These are phyloP conservation scores for Fusarium floridanum DNA, from an alignment of 2,329 filamentous ascomycete genomes.

Conservation along the genomic window DNA sequence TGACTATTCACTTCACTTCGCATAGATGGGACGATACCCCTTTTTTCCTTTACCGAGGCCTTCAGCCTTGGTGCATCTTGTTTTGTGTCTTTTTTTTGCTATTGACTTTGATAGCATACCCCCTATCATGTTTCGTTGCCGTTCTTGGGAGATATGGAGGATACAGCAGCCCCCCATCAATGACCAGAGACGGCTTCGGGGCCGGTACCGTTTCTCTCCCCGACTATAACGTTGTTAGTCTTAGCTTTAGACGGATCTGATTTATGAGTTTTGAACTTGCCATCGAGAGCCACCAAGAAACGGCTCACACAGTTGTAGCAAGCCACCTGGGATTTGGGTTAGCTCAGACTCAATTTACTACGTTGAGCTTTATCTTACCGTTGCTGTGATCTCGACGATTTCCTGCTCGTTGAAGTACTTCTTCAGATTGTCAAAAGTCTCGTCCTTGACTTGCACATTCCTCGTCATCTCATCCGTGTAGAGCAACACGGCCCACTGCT, in stretches of 20 bases:
- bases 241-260: constrained; percentile 22
- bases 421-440: constrained; percentile 74
- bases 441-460: constrained; percentile 76
- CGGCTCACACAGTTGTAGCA: constrained; percentile 89
- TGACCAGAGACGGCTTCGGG: constrained; percentile 58
- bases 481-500: constrained; percentile 76
- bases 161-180: constrained; percentile 40
- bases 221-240: constrained; percentile 59
- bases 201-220: constrained; percentile 67
- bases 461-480: constrained; percentile 90
- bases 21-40: constrained; percentile 58
- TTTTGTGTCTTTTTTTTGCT: constrained; percentile 12
- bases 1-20: constrained; percentile 45
- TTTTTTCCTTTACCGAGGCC: constrained; percentile 37
- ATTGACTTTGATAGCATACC: constrained; percentile 4
- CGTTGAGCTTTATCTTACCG: constrained; percentile 59
- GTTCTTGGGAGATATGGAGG: constrained; percentile 14
- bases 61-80: constrained; percentile 32
- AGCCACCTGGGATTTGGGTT: constrained; percentile 62
- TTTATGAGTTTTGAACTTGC: constrained; percentile 56
- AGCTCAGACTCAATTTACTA: constrained; percentile 18
- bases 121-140: constrained; percentile 16
- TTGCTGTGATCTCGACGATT: constrained; percentile 85
- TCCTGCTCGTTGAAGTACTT: constrained; percentile 75
- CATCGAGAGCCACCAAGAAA: constrained; percentile 85